Conservation (phyloP, 2,329 filamentous ascomycete species). For the Curvularia eragrostidis region DNA sequence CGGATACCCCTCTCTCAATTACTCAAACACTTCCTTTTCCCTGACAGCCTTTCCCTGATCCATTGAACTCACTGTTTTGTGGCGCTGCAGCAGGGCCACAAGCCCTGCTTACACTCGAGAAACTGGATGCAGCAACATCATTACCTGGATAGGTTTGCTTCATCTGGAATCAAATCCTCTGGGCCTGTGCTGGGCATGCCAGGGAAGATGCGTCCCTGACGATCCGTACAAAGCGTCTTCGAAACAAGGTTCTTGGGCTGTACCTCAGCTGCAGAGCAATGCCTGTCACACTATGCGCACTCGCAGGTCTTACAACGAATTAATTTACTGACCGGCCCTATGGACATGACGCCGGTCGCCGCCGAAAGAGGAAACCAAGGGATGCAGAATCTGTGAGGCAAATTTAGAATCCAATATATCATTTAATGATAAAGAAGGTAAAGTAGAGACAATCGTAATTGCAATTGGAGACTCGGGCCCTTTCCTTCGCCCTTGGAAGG, state of each 20-base stretch:
- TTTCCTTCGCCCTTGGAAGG: background rate
- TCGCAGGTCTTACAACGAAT: slow-evolving; percentile 1
- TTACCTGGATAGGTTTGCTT: background rate
- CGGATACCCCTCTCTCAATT: slow-evolving; percentile 9
- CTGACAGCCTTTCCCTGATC: background rate
- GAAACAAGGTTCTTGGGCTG: slow-evolving; percentile 3
- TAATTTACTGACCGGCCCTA: background rate
- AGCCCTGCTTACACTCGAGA: slow-evolving; percentile 8
- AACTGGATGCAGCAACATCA: background rate
- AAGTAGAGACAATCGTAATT: background rate
- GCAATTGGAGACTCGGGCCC: background rate
- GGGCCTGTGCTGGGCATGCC: slow-evolving; percentile 7
- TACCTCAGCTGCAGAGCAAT: background rate
- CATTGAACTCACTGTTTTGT: background rate
- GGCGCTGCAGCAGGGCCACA: background rate
- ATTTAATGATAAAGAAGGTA: slow-evolving; percentile 16
- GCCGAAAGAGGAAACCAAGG: background rate
- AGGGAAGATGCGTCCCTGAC: slow-evolving; percentile 7
- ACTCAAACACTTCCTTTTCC: background rate
- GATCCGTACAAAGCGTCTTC: background rate
- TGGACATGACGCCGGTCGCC: slow-evolving; percentile 13
- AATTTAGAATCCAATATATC: slow-evolving; percentile 13
- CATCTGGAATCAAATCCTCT: background rate
- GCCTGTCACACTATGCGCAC: background rate
- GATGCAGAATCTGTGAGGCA: slow-evolving; percentile 10